phyloP scores from a whole-genome alignment of 495 filamentous ascomycete genomes.

The Aspergillus sclerotioniger region DNA sequence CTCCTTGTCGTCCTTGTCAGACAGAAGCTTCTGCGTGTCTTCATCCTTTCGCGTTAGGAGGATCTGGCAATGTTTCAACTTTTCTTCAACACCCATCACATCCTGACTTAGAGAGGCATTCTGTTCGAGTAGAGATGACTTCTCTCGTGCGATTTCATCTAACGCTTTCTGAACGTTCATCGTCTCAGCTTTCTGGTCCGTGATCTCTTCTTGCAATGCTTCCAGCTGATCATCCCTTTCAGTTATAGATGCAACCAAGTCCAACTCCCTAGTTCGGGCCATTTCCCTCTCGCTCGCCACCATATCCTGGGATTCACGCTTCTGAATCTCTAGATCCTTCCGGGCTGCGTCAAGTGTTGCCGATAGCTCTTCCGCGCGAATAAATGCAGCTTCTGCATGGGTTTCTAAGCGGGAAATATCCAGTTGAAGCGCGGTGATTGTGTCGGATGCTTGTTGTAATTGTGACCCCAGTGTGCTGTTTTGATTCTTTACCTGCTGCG shows the following conservation, averaged over 20 bases:
- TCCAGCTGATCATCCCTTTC: constrained; percentile 48
- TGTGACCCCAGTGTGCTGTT: neutral
- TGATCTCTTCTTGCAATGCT: constrained; percentile 29
- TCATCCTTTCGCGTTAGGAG: constrained; percentile 28
- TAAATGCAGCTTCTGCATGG: constrained; percentile 26
- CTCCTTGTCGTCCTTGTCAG: constrained; percentile 20
- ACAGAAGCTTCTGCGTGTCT: constrained; percentile 23
- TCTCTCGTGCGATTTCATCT: constrained; percentile 22
- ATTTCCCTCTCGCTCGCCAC: constrained; percentile 28
- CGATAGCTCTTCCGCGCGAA: constrained; percentile 29
- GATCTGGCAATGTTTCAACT: constrained; percentile 17
- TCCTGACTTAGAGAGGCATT: constrained; percentile 21
- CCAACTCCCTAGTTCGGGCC: constrained; percentile 39
- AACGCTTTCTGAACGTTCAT: constrained; percentile 17
- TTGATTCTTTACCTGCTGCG: neutral
- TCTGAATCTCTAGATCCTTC: constrained; percentile 31
- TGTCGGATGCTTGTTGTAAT: neutral
- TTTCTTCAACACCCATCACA: constrained; percentile 13
- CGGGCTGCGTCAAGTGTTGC: constrained; percentile 23
- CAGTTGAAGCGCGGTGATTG: constrained; percentile 23
- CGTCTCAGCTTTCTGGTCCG: constrained; percentile 21
- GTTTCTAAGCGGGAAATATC: constrained; percentile 31
- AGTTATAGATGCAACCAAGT: constrained; percentile 42
- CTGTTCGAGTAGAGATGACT: constrained; percentile 12
- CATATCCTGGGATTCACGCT: constrained; percentile 20